Conservation (phyloP, 228 moss, liverwort and hornwort genomes). For the Sphagnum fallax region DNA sequence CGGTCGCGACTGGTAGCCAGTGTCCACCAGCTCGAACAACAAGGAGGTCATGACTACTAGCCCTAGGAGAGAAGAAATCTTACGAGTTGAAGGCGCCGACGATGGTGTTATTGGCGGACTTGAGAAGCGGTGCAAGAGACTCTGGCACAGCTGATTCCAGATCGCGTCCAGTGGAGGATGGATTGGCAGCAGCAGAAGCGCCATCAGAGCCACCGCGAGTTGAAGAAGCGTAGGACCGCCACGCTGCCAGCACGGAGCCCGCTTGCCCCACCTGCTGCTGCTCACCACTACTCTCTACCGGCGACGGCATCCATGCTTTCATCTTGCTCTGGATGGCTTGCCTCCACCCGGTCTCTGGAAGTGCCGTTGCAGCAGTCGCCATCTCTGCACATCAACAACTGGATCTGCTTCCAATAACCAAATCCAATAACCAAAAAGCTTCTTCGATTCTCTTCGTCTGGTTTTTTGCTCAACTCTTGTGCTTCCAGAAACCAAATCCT, state of each 20-base stretch:
- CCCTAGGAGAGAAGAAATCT: slow-evolving; percentile 2
- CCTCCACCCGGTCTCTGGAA: slow-evolving; percentile 16
- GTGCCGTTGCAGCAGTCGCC: no score
- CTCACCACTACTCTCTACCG: slow-evolving; percentile 23
- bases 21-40: no score
- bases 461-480: no score
- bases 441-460: no score
- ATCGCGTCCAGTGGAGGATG: slow-evolving; percentile 45
- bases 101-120: slow-evolving; percentile 78
- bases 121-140: slow-evolving; percentile 82
- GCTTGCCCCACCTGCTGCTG: slow-evolving; percentile 37
- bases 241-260: slow-evolving; percentile 76
- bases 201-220: no score
- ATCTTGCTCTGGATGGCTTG: slow-evolving; percentile 55
- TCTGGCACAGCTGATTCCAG: slow-evolving; percentile 91
- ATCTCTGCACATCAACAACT: no score
- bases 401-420: no score
- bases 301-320: slow-evolving; percentile 72
- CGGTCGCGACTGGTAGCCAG: no score
- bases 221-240: slow-evolving; percentile 73
- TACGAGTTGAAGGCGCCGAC: slow-evolving; percentile 86
- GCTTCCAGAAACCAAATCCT: no score
- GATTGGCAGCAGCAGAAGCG: slow-evolving; percentile 25
- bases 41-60: no score
- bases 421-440: no score